A percentile compares a stretch with the other conserved stretches of the same genome.
Evolutionary conservation across 1,284 basidiomycete species (phyloP).

Genomic region (Boletus semigastroideus): DNA sequence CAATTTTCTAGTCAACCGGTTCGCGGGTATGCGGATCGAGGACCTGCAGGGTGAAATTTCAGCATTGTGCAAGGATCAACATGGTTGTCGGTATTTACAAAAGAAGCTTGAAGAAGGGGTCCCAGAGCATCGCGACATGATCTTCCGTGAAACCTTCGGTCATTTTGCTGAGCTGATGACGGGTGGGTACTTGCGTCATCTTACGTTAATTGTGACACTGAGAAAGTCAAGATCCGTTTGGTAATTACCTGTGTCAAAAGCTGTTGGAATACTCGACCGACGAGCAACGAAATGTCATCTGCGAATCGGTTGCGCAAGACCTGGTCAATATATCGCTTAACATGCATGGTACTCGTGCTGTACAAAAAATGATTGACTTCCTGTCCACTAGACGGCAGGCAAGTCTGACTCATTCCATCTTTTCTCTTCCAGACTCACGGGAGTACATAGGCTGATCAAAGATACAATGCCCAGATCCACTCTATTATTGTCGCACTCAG

Average conservation of each 20-base stretch:
- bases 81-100: conserved; percentile 97
- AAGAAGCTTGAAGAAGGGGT: conserved; percentile 98
- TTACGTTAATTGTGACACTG: conserved; percentile 5
- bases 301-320: conserved; percentile 96
- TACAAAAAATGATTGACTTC: conserved; percentile 99
- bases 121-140: conserved; percentile 96
- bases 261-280: conserved; percentile 97
- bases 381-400: conserved; percentile 92
- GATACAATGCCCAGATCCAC: conserved; percentile 89
- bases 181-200: conserved; percentile 44
- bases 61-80: conserved; percentile 95
- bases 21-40: conserved; percentile 92
- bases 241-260: conserved; percentile 99
- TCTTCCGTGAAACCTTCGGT: conserved; percentile 97
- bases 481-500: conserved; percentile 96
- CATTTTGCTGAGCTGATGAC: conserved; percentile 99
- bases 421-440: conserved; percentile 44
- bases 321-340: conserved; percentile 98
- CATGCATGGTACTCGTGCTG: conserved; percentile 99
- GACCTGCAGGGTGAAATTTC: conserved; percentile 95
- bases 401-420: conserved; percentile 41
- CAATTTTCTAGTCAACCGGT: conserved; percentile 75
- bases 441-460: conserved; percentile 66
- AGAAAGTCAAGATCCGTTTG: conserved; percentile 83
- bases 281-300: conserved; percentile 96